A percentile compares a stretch with the other conserved stretches of the same genome.
Conservation (phyloP, 208 protist species). For the Trypanosoma cruzi region DNA sequence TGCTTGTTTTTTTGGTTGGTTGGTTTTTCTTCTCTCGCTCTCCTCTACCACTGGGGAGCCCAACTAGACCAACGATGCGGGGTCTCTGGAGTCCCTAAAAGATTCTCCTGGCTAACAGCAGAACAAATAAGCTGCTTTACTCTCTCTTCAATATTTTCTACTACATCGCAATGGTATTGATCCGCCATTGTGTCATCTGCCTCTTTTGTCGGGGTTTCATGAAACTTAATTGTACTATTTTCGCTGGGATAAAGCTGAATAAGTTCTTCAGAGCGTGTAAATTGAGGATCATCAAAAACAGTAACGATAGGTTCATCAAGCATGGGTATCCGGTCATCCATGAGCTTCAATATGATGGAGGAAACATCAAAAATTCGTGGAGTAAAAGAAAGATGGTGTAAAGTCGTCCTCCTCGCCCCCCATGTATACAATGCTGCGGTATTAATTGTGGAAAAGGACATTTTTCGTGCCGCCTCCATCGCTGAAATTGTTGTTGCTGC, state of each 20-base stretch:
- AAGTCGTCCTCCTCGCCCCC: background rate
- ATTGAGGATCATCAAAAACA: slow-evolving; percentile 8
- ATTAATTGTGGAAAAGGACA: slow-evolving; percentile 6
- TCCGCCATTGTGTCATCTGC: background rate
- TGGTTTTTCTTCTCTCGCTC: background rate
- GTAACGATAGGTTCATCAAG: slow-evolving; percentile 21
- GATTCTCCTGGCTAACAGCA: slow-evolving; percentile 45
- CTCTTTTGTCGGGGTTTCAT: slow-evolving; percentile 22
- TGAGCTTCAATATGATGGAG: slow-evolving; percentile 71
- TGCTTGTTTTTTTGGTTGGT: slow-evolving; percentile 6
- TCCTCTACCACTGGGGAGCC: slow-evolving; percentile 77
- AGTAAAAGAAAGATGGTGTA: slow-evolving; percentile 16
- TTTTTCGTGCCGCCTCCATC: background rate
- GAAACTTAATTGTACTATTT: background rate
- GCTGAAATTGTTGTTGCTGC: background rate
- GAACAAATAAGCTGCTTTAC: slow-evolving; percentile 51
- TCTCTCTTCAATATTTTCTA: slow-evolving; percentile 41
- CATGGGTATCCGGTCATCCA: slow-evolving; percentile 53
- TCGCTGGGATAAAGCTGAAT: slow-evolving; percentile 10
- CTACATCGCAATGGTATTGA: background rate
- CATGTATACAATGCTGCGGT: background rate
- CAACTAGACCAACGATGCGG: slow-evolving; percentile 71
- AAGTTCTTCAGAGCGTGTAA: slow-evolving; percentile 6
- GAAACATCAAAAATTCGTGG: slow-evolving; percentile 57
- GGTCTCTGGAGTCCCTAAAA: slow-evolving; percentile 40